Percentiles rank a stretch among this genome's conserved stretches.
Evolutionary conservation across 768 basidiomycete species (phyloP).

Genomic region (Cystobasidium ongulense): DNA sequence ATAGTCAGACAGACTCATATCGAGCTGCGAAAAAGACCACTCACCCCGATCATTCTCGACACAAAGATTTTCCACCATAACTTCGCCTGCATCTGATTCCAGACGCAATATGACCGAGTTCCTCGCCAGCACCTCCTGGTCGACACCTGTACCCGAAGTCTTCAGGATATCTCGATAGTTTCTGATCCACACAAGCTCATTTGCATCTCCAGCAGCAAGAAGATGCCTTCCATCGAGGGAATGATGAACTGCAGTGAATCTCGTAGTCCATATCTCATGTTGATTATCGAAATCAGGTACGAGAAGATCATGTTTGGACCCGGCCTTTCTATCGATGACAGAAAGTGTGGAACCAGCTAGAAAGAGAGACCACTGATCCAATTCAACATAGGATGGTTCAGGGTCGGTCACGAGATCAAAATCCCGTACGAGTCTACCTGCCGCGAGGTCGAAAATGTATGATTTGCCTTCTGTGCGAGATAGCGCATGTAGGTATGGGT

Average conservation of each 20-base stretch:
- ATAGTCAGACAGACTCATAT: background rate
- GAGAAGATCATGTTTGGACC: background rate
- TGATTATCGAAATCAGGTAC: background rate
- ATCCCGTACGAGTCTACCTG: background rate
- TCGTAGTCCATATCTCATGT: background rate
- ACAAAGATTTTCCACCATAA: conserved; percentile 8
- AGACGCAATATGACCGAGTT: conserved; percentile 1
- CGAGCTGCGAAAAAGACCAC: background rate
- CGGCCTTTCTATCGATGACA: background rate
- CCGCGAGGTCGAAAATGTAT: background rate
- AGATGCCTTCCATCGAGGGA: conserved; percentile 19
- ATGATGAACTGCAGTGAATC: conserved; percentile 12
- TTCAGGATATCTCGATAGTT: conserved; percentile 1
- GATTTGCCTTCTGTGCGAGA: background rate
- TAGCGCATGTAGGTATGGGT: background rate
- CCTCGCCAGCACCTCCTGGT: background rate
- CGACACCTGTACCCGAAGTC: background rate
- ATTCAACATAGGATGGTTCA: conserved; percentile 11
- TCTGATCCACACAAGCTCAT: conserved; percentile 16
- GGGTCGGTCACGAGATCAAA: background rate
- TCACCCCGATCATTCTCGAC: conserved; percentile 22
- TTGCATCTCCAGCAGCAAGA: background rate
- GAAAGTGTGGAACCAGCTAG: background rate
- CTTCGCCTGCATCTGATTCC: background rate
- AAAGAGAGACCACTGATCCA: conserved; percentile 25